Conservation (phyloP, 1,284 basidiomycete species). For the Sporisorium iseilematis-ciliati region DNA sequence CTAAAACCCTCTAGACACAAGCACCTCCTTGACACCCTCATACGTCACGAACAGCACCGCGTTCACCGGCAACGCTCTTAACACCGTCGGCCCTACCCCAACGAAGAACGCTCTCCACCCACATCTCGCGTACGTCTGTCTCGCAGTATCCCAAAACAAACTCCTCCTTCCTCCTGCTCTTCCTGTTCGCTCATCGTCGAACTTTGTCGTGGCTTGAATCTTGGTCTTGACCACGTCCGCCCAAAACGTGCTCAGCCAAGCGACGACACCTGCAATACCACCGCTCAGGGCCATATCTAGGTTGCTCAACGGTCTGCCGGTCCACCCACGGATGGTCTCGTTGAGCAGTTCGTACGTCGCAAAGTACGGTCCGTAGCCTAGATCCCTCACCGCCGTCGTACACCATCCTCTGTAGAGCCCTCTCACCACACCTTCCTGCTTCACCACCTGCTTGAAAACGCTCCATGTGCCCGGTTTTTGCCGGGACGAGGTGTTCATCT, state of each 20-base stretch:
- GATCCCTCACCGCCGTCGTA: conserved; percentile 56
- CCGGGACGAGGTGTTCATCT: conserved; percentile 34
- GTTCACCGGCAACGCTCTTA: conserved; percentile 61
- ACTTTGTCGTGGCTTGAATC: conserved; percentile 44
- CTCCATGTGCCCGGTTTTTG: conserved; percentile 19
- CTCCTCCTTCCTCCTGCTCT: neutral
- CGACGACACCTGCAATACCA: conserved; percentile 59
- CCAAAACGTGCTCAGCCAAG: conserved; percentile 64
- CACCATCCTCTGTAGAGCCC: conserved; percentile 58
- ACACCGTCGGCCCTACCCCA: conserved; percentile 58
- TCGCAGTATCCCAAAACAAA: conserved; percentile 34
- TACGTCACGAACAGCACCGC: conserved; percentile 59
- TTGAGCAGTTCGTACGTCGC: conserved; percentile 59
- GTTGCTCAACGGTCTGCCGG: conserved; percentile 24
- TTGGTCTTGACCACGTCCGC: conserved; percentile 65
- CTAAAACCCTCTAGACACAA: conserved; percentile 29
- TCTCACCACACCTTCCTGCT: conserved; percentile 26
- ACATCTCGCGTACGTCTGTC: conserved; percentile 39
- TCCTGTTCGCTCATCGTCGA: no score
- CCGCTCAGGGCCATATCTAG: conserved; percentile 60
- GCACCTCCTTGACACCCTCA: conserved; percentile 41
- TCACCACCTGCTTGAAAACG: conserved; percentile 38
- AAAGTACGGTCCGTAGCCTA: conserved; percentile 64
- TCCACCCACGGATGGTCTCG: conserved; percentile 13
- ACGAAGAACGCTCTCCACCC: conserved; percentile 57